Evolutionary conservation across 2,329 filamentous ascomycete genomes (phyloP), one percentile per base, ranked within the genome.

Genomic region (Colletotrichum aenigma): DNA sequence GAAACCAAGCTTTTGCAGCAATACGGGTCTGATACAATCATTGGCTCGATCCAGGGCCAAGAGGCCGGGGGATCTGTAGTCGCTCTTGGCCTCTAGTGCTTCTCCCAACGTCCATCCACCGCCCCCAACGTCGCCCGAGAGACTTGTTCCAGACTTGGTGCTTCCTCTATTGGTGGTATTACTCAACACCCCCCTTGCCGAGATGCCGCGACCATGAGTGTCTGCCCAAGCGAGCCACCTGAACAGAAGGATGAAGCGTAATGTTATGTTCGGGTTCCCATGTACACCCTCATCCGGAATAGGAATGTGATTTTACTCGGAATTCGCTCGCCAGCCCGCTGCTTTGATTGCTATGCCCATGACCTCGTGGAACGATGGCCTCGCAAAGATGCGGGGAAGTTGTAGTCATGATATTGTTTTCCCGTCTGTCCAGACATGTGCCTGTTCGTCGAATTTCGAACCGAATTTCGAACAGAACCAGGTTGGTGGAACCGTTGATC

Each of bases 1-100:
- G 9, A 71, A 68, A 68, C 43, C 70, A 75, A 73, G 73, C 72
- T 71, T 72, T 43, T 61, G 26, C 43, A 15, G 21, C 24, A 16
- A 34, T 16, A 24, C 30, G 30, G 36, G 30, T 48, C n/a, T 16
- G 12, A 26, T n/a, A 9, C 28, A n/a, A n/a, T 36, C 21, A 72
- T 75, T 71, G 72, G 72, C 30, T 32, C 32, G 30, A 61, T 36
- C 24, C 4, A 61, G 15, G 26, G 36, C 72, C 55, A 66, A 75
- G 72, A 60, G 34, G 18, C 21, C n/a, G 38, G 16, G 13, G 8
- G 32, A 66, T 66, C 34, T 56, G 26, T 65, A 56, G 67, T 21
- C 28, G 68, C 48, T 55, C 68, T 36, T 71, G 36, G 67, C 60
- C 38, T 55, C 58, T 38, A 34, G 56, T 43, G 66, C 36, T 32